Evolutionary conservation across 2,329 filamentous ascomycete genomes (phyloP).

Genomic region (Purpureocillium lavendulum): DNA sequence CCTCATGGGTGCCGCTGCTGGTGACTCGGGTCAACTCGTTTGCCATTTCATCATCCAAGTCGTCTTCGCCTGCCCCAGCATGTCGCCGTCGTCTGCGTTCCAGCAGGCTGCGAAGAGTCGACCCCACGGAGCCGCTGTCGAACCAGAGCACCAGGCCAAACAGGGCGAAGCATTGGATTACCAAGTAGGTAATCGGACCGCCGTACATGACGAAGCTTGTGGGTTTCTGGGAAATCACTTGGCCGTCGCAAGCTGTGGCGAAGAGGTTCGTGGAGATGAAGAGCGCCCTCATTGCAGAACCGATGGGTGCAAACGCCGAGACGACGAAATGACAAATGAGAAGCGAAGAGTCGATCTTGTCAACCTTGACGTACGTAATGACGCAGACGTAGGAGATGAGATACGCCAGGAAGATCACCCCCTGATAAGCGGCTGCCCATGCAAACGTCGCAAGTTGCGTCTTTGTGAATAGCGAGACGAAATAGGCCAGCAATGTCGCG

Average conservation of each 20-base stretch:
- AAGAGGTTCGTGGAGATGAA: conserved; percentile 79
- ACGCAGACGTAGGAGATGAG: conserved; percentile 64
- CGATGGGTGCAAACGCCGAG: conserved; percentile 66
- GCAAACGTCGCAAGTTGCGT: conserved; percentile 81
- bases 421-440: conserved; percentile 70
- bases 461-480: conserved; percentile 70
- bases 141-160: conserved; percentile 70
- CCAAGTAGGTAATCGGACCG: conserved; percentile 75
- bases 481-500: conserved; percentile 68
- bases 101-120: conserved; percentile 36
- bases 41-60: conserved; percentile 51
- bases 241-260: conserved; percentile 64
- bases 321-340: conserved; percentile 68
- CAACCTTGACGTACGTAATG: conserved; percentile 65
- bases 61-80: conserved; percentile 19
- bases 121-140: conserved; percentile 64
- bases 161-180: conserved; percentile 62
- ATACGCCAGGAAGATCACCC: conserved; percentile 62
- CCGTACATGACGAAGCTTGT: conserved; percentile 68
- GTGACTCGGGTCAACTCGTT: conserved; percentile 58
- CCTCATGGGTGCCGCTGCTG: conserved; percentile 23
- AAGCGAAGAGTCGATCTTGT: conserved; percentile 58
- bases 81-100: conserved; percentile 21
- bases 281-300: conserved; percentile 64
- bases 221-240: conserved; percentile 57